These are phyloP conservation scores for Vinca minor DNA, from an alignment of 257 asterid genomes.

Conservation along the genomic window DNA sequence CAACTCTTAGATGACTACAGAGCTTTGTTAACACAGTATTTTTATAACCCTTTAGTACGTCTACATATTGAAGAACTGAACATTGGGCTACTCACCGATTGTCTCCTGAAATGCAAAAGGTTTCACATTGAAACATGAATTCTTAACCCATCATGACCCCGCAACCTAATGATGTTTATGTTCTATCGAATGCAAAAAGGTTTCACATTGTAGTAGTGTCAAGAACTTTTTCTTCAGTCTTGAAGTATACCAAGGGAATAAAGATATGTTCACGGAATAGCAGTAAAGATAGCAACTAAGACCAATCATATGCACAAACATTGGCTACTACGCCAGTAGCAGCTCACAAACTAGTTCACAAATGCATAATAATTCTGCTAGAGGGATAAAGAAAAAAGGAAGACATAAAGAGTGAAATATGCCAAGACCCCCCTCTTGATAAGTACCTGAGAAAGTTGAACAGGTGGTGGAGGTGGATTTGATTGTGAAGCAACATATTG, in stretches of 20 bases:
- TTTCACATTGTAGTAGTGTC: background rate
- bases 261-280: background rate
- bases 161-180: background rate
- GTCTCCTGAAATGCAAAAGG: background rate
- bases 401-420: background rate
- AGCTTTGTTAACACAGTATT: background rate
- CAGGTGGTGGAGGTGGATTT: conserved; percentile 36
- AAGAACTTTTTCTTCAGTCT: too few relatives aligned
- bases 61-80: too few relatives aligned
- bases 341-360: background rate
- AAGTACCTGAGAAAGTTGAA: conserved; percentile 74
- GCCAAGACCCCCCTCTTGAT: background rate
- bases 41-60: background rate
- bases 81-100: too few relatives aligned
- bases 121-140: background rate
- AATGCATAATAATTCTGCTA: background rate
- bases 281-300: background rate
- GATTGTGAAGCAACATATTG: conserved; percentile 84
- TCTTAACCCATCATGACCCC: background rate
- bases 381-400: background rate
- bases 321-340: background rate
- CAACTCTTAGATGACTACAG: background rate
- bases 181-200: background rate
- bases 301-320: too few relatives aligned
- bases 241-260: background rate